phyloP scores from a whole-genome alignment of 176 grass and related monocot genomes.

The Ampelocalamus luodianensis region DNA sequence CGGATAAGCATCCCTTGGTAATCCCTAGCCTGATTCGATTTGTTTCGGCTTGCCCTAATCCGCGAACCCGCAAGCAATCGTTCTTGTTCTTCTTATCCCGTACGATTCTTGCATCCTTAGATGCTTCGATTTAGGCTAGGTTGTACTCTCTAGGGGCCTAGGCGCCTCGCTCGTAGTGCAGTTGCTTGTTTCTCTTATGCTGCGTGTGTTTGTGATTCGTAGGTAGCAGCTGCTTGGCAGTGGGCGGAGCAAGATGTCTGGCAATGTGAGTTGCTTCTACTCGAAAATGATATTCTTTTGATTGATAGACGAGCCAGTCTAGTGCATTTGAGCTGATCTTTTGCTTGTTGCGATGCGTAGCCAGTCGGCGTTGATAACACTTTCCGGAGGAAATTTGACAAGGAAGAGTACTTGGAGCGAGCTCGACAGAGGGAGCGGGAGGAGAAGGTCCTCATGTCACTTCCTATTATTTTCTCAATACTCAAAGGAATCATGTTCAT shows the following conservation, averaged over 20 bases:
- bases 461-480: neutral
- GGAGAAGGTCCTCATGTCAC: slow-evolving; percentile 63
- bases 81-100: neutral
- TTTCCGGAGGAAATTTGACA: slow-evolving; percentile 88
- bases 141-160: neutral
- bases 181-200: slow-evolving; percentile 7
- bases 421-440: slow-evolving; percentile 80
- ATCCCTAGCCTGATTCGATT: neutral
- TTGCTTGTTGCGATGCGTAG: slow-evolving; percentile 50
- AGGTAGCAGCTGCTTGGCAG: slow-evolving; percentile 24
- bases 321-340: slow-evolving; percentile 21
- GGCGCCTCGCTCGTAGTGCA: neutral
- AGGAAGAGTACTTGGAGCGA: slow-evolving; percentile 85
- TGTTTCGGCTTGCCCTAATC: neutral
- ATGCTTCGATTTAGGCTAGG: neutral
- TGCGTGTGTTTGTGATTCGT: neutral
- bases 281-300: neutral
- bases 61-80: neutral
- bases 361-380: slow-evolving; percentile 85
- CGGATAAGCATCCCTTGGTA: neutral
- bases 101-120: neutral
- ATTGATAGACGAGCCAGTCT: neutral
- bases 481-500: neutral
- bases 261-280: slow-evolving; percentile 55
- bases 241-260: slow-evolving; percentile 50